phyloP scores from a whole-genome alignment of 2,329 filamentous ascomycete species.

The Phaeosphaeria sp. region DNA sequence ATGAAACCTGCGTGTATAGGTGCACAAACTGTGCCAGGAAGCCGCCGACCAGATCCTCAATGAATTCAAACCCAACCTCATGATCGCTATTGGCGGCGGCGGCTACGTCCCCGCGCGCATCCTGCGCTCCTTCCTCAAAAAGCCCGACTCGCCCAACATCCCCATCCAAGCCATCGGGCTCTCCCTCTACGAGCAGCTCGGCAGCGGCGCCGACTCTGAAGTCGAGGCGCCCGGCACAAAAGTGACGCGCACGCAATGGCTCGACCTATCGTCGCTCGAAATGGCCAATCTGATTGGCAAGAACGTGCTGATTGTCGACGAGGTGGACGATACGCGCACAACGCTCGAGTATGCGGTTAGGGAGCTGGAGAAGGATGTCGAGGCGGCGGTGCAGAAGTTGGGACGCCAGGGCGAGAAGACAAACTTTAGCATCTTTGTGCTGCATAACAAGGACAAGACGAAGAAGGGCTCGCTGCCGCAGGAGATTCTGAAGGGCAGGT shows the following conservation, averaged over 20 bases:
- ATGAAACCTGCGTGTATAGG: slow-evolving; percentile 58
- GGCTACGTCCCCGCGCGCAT: slow-evolving; percentile 98
- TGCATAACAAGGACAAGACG: slow-evolving; percentile 97
- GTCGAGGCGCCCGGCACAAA: slow-evolving; percentile 87
- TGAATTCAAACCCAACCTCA: slow-evolving; percentile 89
- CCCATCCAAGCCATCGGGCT: slow-evolving; percentile 99
- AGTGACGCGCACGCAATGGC: slow-evolving; percentile 97
- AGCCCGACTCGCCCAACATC: slow-evolving; percentile 86
- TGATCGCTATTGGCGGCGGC: slow-evolving; percentile 97
- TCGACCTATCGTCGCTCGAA: slow-evolving; percentile 84
- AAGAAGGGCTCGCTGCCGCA: slow-evolving; percentile 89
- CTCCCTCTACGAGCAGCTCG: slow-evolving; percentile 90
- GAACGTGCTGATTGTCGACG: slow-evolving; percentile 89
- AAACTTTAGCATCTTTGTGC: slow-evolving; percentile 90
- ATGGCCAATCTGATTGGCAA: slow-evolving; percentile 91
- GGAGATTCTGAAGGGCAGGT: slow-evolving; percentile 78
- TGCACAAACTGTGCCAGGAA: slow-evolving; percentile 96
- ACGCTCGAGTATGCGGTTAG: slow-evolving; percentile 93
- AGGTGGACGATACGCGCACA: slow-evolving; percentile 94
- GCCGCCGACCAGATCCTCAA: slow-evolving; percentile 81
- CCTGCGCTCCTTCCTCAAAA: slow-evolving; percentile 95
- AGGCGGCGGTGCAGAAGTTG: slow-evolving; percentile 75
- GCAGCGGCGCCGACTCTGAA: slow-evolving; percentile 67
- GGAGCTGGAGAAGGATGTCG: slow-evolving; percentile 94
- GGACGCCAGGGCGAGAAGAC: slow-evolving; percentile 76